phyloP scores from a whole-genome alignment of 257 asterid species.

The Solanum pennellii region DNA sequence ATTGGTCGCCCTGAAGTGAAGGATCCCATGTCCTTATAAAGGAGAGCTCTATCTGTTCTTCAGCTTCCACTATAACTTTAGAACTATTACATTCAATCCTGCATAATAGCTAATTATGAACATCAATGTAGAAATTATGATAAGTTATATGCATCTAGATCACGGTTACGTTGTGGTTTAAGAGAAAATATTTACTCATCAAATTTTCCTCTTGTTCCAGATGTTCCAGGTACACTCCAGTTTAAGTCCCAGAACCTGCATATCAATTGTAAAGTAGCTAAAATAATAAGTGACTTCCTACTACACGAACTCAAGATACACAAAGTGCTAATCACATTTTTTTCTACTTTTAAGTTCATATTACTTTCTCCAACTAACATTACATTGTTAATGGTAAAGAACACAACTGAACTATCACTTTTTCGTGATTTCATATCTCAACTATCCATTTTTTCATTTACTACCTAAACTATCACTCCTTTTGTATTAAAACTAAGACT shows the following conservation, averaged over 20 bases:
- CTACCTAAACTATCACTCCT: not conserved
- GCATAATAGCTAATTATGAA: not conserved
- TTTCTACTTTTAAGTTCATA: not conserved
- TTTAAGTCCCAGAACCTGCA: slow-evolving; percentile 39
- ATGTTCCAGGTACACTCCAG: slow-evolving; percentile 30
- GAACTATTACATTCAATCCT: slow-evolving; percentile 61
- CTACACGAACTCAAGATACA: not conserved
- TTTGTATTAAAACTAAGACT: not conserved
- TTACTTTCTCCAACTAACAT: not conserved
- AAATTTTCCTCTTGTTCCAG: slow-evolving; percentile 37
- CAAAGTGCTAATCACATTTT: not conserved
- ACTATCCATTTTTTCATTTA: not conserved
- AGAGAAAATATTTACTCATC: slow-evolving; percentile 14
- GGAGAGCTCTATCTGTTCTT: slow-evolving; percentile 69
- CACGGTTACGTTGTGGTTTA: not conserved
- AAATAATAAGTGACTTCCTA: not conserved
- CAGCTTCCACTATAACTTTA: slow-evolving; percentile 36
- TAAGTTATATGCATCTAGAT: not conserved
- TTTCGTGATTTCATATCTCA: not conserved
- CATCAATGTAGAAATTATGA: not conserved
- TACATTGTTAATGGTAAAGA: not conserved
- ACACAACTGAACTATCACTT: not conserved
- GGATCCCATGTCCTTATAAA: slow-evolving; percentile 74
- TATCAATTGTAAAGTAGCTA: not conserved
- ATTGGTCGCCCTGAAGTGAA: slow-evolving; percentile 39